These are phyloP conservation scores for Bryopsis sp. DNA, from an alignment of 139 green algal species.

Conservation along the genomic window DNA sequence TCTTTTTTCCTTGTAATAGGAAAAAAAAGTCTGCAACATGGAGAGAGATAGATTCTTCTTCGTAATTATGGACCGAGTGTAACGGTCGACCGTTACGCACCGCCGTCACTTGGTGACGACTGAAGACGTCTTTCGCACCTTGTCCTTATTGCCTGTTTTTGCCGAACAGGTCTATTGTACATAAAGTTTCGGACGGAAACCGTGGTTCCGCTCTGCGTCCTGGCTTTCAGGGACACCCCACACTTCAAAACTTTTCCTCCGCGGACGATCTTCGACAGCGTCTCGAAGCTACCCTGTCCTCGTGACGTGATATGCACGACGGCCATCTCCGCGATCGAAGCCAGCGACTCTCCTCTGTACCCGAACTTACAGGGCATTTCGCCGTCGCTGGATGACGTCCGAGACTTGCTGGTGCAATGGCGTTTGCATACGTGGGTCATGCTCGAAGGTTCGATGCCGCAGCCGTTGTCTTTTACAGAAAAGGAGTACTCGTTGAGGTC, in stretches of 20 bases:
- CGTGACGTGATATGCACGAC: not conserved
- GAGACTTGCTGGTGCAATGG: not conserved
- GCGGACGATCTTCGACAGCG: not conserved
- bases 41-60: no score
- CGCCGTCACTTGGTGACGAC: no score
- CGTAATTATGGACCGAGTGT: no score
- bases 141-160: not conserved
- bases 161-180: not conserved
- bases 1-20: no score
- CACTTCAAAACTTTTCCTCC: not conserved
- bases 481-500: not conserved
- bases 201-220: not conserved
- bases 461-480: not conserved
- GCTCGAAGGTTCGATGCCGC: not conserved
- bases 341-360: not conserved
- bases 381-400: no score
- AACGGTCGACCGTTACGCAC: no score
- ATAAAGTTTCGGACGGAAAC: not conserved
- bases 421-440: not conserved
- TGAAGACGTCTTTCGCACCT: not conserved
- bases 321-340: not conserved
- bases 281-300: not conserved
- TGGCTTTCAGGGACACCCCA: not conserved
- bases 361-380: no score
- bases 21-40: no score